Conservation (phyloP, 768 basidiomycete genomes). For the Asterophora parasitica region DNA sequence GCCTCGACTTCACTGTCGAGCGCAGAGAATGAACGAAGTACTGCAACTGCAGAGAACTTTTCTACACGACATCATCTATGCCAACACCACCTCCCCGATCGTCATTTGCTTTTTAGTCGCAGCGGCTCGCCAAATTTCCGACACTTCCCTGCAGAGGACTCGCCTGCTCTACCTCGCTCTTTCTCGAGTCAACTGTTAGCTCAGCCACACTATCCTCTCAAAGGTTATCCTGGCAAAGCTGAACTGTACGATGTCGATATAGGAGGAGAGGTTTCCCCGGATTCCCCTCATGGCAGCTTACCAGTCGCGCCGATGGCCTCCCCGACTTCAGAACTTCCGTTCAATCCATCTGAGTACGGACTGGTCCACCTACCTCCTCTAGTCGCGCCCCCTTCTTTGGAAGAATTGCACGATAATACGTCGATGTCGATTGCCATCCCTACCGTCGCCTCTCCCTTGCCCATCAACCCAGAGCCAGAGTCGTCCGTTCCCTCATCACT, state of each 20-base stretch:
- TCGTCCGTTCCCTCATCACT: slow-evolving; percentile 10
- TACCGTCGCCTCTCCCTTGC: background rate
- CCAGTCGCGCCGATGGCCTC: background rate
- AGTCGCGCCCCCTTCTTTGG: slow-evolving; percentile 12
- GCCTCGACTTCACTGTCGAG: no score
- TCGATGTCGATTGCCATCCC: no score
- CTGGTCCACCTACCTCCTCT: slow-evolving; percentile 38
- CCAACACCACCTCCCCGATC: no score
- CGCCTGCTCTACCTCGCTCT: slow-evolving; percentile 7
- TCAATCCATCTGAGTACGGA: slow-evolving; percentile 37
- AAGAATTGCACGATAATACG: background rate
- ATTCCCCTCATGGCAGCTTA: background rate
- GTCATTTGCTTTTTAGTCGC: slow-evolving; percentile 2
- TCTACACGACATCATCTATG: slow-evolving; percentile 8
- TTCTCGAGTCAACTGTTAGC: slow-evolving; percentile 17
- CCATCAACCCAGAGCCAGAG: slow-evolving; percentile 15
- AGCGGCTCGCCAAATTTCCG: slow-evolving; percentile 23
- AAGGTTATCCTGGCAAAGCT: background rate
- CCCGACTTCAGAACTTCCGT: slow-evolving; percentile 17
- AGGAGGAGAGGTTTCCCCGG: background rate
- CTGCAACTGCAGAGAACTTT: no score
- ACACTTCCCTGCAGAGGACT: slow-evolving; percentile 27
- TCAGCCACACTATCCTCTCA: slow-evolving; percentile 5
- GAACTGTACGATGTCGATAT: background rate
- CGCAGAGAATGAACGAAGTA: no score